Percentiles rank a stretch among this genome's conserved stretches.
Conservation (phyloP, 2,329 filamentous ascomycete genomes). For the Fusarium anthophilum region DNA sequence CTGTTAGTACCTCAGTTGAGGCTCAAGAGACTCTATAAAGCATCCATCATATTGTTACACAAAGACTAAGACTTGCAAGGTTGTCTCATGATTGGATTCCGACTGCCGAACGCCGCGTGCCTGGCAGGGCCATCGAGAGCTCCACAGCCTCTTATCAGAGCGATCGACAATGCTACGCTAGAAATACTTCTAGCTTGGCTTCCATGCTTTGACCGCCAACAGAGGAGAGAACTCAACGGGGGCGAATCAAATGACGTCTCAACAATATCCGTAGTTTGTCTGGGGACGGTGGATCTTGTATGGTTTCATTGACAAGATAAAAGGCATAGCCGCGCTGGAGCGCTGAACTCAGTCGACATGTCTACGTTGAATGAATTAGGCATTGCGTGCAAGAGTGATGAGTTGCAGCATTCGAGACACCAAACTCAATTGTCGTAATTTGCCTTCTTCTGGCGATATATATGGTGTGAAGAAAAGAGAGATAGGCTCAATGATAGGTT, state of each 20-base stretch:
- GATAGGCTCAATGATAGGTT: not conserved
- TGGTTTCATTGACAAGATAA: conserved; percentile 22
- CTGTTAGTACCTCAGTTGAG: not conserved
- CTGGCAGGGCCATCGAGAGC: conserved; percentile 2
- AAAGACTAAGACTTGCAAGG: not conserved
- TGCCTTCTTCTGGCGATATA: not conserved
- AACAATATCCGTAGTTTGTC: conserved; percentile 28
- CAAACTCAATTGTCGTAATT: not conserved
- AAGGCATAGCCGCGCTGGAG: not conserved
- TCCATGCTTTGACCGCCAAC: conserved; percentile 24
- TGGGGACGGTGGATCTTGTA: conserved; percentile 11
- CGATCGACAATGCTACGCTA: conserved; percentile 17
- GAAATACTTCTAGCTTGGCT: conserved; percentile 11
- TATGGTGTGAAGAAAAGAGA: not conserved
- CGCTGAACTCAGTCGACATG: conserved; percentile 11
- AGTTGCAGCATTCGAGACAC: not conserved
- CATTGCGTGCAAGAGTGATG: not conserved
- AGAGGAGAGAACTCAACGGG: not conserved
- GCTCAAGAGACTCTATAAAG: not conserved
- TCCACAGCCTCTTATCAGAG: conserved; percentile 24
- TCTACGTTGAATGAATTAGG: not conserved
- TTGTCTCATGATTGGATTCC: conserved; percentile 12
- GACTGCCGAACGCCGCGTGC: conserved; percentile 30
- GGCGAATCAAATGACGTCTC: conserved; percentile 25
- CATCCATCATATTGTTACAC: not conserved